Conservation (phyloP, 495 filamentous ascomycete genomes). For the Tuber brumale region DNA sequence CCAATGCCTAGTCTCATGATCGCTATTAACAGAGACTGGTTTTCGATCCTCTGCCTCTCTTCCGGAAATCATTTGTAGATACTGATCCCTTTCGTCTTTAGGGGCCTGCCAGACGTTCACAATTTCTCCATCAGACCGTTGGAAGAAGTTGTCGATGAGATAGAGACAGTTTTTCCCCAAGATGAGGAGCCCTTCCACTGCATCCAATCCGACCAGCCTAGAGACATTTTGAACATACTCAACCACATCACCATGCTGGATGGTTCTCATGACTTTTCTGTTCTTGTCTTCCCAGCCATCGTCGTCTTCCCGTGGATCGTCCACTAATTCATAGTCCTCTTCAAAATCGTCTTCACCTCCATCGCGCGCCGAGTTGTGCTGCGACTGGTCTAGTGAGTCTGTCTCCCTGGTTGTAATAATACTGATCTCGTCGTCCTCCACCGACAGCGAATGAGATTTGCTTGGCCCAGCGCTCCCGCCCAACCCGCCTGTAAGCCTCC, state of each 20-base stretch:
- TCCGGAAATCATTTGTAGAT: slow-evolving; percentile 85
- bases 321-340: slow-evolving; percentile 91
- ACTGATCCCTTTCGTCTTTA: slow-evolving; percentile 84
- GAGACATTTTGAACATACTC: slow-evolving; percentile 92
- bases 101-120: slow-evolving; percentile 93
- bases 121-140: slow-evolving; percentile 88
- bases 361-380: slow-evolving; percentile 40
- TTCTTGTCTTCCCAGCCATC: slow-evolving; percentile 96
- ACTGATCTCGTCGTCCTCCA: slow-evolving; percentile 42
- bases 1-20: slow-evolving; percentile 83
- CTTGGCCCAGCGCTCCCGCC: slow-evolving; percentile 38
- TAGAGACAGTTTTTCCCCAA: slow-evolving; percentile 90
- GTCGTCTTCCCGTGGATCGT: slow-evolving; percentile 68
- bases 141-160: slow-evolving; percentile 90
- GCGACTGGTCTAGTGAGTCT: slow-evolving; percentile 36
- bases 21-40: slow-evolving; percentile 47
- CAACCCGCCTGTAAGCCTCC: slow-evolving; percentile 43
- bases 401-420: slow-evolving; percentile 39
- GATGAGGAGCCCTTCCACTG: slow-evolving; percentile 83
- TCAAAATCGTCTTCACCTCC: slow-evolving; percentile 55
- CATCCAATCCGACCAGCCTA: slow-evolving; percentile 84
- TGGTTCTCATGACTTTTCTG: slow-evolving; percentile 87
- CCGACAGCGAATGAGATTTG: slow-evolving; percentile 37
- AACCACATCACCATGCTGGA: slow-evolving; percentile 87
- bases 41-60: slow-evolving; percentile 58